Evolutionary conservation across 306 rosid genomes (phyloP).

Genomic region (Begonia masoniana): DNA sequence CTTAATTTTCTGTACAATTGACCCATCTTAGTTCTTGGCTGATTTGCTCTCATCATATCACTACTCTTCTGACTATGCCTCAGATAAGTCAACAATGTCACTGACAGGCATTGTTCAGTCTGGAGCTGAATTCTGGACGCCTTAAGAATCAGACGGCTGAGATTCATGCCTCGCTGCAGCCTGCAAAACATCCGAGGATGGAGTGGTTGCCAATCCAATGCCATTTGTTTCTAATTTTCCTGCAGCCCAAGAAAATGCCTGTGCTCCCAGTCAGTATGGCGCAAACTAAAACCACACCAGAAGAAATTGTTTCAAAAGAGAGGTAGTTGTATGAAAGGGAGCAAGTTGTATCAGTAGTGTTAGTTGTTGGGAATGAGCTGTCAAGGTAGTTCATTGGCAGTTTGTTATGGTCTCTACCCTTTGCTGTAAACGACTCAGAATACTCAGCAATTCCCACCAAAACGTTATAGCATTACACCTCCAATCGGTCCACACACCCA

Average conservation of each 20-base stretch:
- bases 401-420: too few relatives aligned
- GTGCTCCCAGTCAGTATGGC: conserved; percentile 33
- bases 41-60: background rate
- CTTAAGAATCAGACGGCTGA: conserved; percentile 62
- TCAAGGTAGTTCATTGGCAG: too few relatives aligned
- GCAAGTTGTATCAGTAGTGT: too few relatives aligned
- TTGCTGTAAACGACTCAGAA: too few relatives aligned
- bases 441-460: too few relatives aligned
- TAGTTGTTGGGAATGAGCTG: too few relatives aligned
- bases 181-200: conserved; percentile 84
- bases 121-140: conserved; percentile 36
- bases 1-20: background rate
- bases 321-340: too few relatives aligned
- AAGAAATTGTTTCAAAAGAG: too few relatives aligned
- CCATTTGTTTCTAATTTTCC: conserved; percentile 70
- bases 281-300: too few relatives aligned
- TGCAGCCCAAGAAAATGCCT: conserved; percentile 85
- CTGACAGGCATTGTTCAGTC: conserved; percentile 34
- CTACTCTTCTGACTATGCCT: conserved; percentile 18
- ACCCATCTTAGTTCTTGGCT: background rate
- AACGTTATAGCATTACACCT: too few relatives aligned
- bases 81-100: conserved; percentile 38
- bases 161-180: conserved; percentile 97
- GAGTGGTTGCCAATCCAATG: conserved; percentile 79
- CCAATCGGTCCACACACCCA: too few relatives aligned